Evolutionary conservation across 352 stramenopile species (phyloP).

Genomic region (Globisporangium camurandrum): DNA sequence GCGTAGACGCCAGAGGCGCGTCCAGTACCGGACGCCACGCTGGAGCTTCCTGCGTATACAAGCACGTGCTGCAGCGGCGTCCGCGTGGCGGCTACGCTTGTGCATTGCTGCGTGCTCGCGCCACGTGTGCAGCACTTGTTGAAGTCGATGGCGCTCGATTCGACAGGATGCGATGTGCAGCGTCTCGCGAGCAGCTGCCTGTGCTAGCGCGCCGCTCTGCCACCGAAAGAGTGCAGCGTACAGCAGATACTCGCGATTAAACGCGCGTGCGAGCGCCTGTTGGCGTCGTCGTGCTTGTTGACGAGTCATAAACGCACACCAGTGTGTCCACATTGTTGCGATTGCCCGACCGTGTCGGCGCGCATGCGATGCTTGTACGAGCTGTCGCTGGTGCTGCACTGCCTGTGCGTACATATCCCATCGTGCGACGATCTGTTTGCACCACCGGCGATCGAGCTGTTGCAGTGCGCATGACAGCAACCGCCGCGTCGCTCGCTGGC

Average conservation of each 20-base stretch:
- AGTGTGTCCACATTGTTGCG: neutral
- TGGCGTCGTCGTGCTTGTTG: neutral
- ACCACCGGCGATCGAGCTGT: neutral
- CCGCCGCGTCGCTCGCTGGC: neutral
- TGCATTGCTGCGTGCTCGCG: neutral
- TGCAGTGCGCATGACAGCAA: no score
- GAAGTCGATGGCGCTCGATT: neutral
- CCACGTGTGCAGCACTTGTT: neutral
- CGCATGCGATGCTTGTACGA: neutral
- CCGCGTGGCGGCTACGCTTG: neutral
- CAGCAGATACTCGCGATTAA: slow-evolving; percentile 22
- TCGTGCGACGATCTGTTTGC: no score
- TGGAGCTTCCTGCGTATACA: slow-evolving; percentile 4
- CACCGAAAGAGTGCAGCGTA: slow-evolving; percentile 22
- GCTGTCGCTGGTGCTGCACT: neutral
- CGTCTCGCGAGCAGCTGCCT: slow-evolving; percentile 4
- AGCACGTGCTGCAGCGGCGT: neutral
- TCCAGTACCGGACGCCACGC: slow-evolving; percentile 1
- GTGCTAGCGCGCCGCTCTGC: slow-evolving; percentile 12
- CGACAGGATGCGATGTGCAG: neutral
- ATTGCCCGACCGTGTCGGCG: neutral
- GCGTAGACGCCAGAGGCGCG: neutral
- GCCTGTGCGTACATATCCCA: no score
- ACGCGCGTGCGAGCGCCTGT: slow-evolving; percentile 11
- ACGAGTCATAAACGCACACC: neutral